Percentiles rank a stretch among this genome's conserved stretches.
Evolutionary conservation across 805 yeast species (phyloP).

Genomic region (Yarrowia divulgata): DNA sequence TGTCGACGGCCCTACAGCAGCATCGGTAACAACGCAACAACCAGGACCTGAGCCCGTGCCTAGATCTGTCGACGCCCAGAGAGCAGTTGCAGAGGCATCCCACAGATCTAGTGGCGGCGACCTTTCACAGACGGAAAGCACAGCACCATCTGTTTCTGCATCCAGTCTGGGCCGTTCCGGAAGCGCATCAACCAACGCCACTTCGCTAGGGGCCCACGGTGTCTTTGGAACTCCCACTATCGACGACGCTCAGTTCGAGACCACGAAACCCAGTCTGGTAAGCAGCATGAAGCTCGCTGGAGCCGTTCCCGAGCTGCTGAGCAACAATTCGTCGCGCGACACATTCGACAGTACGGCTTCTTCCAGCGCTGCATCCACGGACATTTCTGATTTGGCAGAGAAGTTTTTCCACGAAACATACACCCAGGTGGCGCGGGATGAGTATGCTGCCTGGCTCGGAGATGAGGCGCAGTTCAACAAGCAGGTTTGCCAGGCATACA

Average conservation of each 20-base stretch:
- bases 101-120: conserved; percentile 4
- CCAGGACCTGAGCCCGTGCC: neutral
- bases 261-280: neutral
- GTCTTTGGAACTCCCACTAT: conserved; percentile 16
- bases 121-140: neutral
- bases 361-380: neutral
- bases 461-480: conserved; percentile 45
- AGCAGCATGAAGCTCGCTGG: conserved; percentile 3
- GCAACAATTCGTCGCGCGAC: conserved; percentile 1
- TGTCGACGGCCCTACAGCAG: conserved; percentile 1
- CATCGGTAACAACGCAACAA: neutral
- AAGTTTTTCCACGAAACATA: conserved; percentile 31
- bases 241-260: conserved; percentile 23
- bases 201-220: conserved; percentile 11
- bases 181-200: conserved; percentile 12
- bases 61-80: neutral
- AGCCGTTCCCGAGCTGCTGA: neutral
- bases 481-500: conserved; percentile 51
- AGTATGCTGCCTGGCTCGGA: conserved; percentile 56
- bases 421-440: conserved; percentile 50
- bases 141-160: neutral
- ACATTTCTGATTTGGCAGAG: conserved; percentile 5
- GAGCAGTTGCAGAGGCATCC: neutral
- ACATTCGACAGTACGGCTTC: conserved; percentile 1
- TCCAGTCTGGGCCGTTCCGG: conserved; percentile 7